These are phyloP conservation scores for Adansonia grandidieri DNA, from an alignment of 441 rosid species.

Conservation along the genomic window DNA sequence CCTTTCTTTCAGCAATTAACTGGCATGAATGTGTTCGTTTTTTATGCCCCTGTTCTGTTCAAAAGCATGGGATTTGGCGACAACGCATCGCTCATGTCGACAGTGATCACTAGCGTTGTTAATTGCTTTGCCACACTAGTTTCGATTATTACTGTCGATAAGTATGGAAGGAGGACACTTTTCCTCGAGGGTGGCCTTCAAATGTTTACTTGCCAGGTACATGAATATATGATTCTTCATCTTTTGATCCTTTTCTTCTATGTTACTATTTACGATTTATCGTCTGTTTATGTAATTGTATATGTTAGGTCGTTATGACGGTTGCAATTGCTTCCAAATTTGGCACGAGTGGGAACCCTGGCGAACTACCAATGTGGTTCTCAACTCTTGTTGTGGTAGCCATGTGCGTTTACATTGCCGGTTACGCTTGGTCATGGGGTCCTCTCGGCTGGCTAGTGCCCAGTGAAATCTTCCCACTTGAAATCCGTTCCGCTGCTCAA, in stretches of 20 bases:
- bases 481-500: slow-evolving; percentile 83
- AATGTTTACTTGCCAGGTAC: slow-evolving; percentile 76
- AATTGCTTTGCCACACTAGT: slow-evolving; percentile 61
- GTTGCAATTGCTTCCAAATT: slow-evolving; percentile 70
- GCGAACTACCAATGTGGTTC: slow-evolving; percentile 64
- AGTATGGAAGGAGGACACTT: slow-evolving; percentile 71
- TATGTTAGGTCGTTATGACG: slow-evolving; percentile 50
- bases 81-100: slow-evolving; percentile 70
- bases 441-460: slow-evolving; percentile 91
- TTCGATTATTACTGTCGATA: slow-evolving; percentile 70
- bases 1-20: slow-evolving; percentile 82
- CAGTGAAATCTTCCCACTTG: slow-evolving; percentile 84
- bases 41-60: slow-evolving; percentile 84
- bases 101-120: slow-evolving; percentile 70
- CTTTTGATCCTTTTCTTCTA: neutral
- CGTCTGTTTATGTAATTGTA: neutral
- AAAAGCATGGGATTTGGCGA: slow-evolving; percentile 63
- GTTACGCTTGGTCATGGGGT: slow-evolving; percentile 93
- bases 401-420: slow-evolving; percentile 75
- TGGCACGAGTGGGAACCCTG: slow-evolving; percentile 67
- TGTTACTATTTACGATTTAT: neutral
- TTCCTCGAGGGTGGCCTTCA: slow-evolving; percentile 79
- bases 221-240: neutral
- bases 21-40: slow-evolving; percentile 81
- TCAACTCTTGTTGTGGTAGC: slow-evolving; percentile 65